Base-by-base conservation (phyloP, 345 rosid genomes). In the Gossypium bickii region DNA sequence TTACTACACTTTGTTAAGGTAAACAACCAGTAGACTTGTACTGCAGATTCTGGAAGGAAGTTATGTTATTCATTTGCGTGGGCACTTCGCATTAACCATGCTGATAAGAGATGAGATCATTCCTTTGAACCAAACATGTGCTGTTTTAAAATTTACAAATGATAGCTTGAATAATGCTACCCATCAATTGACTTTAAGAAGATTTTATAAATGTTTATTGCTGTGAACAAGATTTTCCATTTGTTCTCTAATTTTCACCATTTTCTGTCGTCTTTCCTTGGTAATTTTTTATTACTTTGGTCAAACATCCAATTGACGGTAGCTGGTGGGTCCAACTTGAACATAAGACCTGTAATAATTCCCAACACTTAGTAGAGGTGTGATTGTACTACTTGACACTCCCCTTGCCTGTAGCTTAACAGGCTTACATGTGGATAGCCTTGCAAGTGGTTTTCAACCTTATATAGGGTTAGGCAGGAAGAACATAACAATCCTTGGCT, bases 1-100 rank as follows among this genome's bases (percentile, higher is more conserved):
- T 86, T 94, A 92, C 79, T 97, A 94, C 79, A 94, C 97, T 25
- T 86, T 94, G 84, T 81, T 94, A 86, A 92, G 98, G 98, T 90
- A 57, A 71, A 9, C 43, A 12, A 48, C 13, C 17, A 38, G 7
- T 41, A 38, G 48, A 63, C 25, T 17, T 48, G 2, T 12, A 24
- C 24, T 48, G 57, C 22, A 67, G 43, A 16, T 68, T 45, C 27
- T 4, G 9, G 45, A 4, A 5, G 44, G 2, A 70, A 52, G 15
- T 5, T 52, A 52, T 49, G 27, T 2, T 52, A 52, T 52, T 18
- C 10, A 49, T 69, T 16, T 67, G 71, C 3, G 13, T 15, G 43
- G 22, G 12, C 11, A 41, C 9, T 8, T 68, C 15, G 17, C 38
- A 25, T 48, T 67, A 22, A 24, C 57, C n/a, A 51, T 69, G 72